Base-by-base conservation (phyloP, 345 rosid species). In the Gossypium raimondii region DNA sequence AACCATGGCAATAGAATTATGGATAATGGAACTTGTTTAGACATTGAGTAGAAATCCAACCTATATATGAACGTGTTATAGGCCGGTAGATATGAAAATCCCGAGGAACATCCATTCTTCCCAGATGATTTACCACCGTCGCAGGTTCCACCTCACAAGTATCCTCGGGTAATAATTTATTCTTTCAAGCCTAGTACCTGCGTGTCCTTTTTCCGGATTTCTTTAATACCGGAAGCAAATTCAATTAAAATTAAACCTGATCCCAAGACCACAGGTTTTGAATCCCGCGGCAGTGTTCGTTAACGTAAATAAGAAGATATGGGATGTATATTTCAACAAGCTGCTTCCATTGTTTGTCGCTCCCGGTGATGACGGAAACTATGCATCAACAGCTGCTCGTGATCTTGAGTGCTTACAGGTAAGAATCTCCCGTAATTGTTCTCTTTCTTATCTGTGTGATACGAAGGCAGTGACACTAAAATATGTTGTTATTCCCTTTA, bases 71-170 rank as follows among this genome's bases (percentile, higher is more conserved):
- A 69, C n/a, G 61, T 72, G 71, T 51, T 65, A 50, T 82, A 94
- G 97, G 87, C 82, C 8, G 97, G 97, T 64, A 88, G 97, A 78
- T 94, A 89, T 66, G 88, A 69, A 50, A 88, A 86, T 61, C 95
- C 97, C 3, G 93, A 90, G 84, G 98, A 94, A 80, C 84, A 81
- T 78, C 91, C 97, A 24, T 94, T 92, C 86, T 94, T 92, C 77
- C 91, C 91, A 3, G 88, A 87, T 1, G 63, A 57, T 51, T 77
- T 88, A 57, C 97, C 97, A 43, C 72, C 60, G 7, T 75, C 88
- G 1, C 10, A 80, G 13, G 78, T 86, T 38, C 87, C 90, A 16
- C 41, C 78, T 6, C 62, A 67, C 71, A 76, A 80, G 29, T 86
- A 84, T 83, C 79, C 92, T 29, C 71, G 24, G 90, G 98, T 89